Conservation (phyloP, 2,329 filamentous ascomycete species). For the Stachybotrys chartarum region DNA sequence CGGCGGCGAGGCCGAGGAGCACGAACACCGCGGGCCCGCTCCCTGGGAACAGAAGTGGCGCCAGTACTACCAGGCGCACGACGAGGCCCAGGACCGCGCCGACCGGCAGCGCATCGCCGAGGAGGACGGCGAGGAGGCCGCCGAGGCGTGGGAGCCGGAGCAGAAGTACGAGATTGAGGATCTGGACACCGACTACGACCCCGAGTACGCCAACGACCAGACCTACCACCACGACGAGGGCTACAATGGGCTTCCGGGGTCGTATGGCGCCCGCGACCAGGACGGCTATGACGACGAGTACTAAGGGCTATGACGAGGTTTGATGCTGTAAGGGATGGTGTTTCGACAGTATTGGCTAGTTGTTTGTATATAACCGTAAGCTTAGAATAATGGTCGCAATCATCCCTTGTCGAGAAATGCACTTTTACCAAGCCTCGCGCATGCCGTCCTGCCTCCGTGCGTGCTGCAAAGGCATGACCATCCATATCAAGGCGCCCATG, state of each 20-base stretch:
- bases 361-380: not conserved
- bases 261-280: not conserved
- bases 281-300: not conserved
- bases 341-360: not conserved
- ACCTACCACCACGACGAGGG: not conserved
- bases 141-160: not conserved
- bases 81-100: not conserved
- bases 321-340: not conserved
- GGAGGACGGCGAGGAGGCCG: not conserved
- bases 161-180: not conserved
- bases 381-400: not conserved
- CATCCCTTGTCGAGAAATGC: no score
- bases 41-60: not conserved
- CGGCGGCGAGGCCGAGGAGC: no score
- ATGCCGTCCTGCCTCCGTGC: not conserved
- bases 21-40: not conserved
- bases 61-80: not conserved
- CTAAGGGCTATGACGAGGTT: not conserved
- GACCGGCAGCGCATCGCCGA: not conserved
- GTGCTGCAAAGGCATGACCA: conserved; percentile 2
- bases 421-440: not conserved
- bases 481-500: conserved; percentile 6
- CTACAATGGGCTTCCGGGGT: not conserved
- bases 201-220: not conserved
- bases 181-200: not conserved